A percentile compares a stretch with the other conserved stretches of the same genome.
These are phyloP conservation scores for Lipomyces yamanashiensis DNA, from an alignment of 805 yeast genomes.

Conservation along the genomic window DNA sequence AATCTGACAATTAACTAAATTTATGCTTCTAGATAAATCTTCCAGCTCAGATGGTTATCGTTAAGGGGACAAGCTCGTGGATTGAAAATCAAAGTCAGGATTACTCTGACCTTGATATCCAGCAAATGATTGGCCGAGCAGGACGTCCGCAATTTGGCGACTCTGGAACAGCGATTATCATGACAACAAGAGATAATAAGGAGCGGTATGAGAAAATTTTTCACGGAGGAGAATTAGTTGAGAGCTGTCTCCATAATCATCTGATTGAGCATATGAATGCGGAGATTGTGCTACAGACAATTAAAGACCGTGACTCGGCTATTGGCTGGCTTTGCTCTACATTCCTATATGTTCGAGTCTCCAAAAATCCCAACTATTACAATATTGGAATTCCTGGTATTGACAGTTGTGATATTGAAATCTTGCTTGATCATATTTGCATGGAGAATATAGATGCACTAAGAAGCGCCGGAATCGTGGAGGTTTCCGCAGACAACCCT, in stretches of 20 bases:
- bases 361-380: slow-evolving; percentile 51
- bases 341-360: slow-evolving; percentile 54
- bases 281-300: slow-evolving; percentile 52
- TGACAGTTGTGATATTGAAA: slow-evolving; percentile 41
- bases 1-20: neutral
- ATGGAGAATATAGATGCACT: slow-evolving; percentile 46
- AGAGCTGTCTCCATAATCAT: slow-evolving; percentile 47
- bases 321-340: slow-evolving; percentile 56
- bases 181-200: slow-evolving; percentile 50
- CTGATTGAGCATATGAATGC: slow-evolving; percentile 45
- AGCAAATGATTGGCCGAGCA: slow-evolving; percentile 71
- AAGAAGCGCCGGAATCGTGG: slow-evolving; percentile 44
- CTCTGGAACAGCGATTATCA: slow-evolving; percentile 44
- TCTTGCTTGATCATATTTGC: slow-evolving; percentile 46
- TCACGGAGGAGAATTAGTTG: slow-evolving; percentile 52
- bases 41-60: slow-evolving; percentile 63
- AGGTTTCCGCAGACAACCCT: slow-evolving; percentile 14
- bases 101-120: slow-evolving; percentile 58
- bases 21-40: slow-evolving; percentile 46
- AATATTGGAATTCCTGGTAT: slow-evolving; percentile 41
- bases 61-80: slow-evolving; percentile 66
- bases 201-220: slow-evolving; percentile 51
- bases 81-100: slow-evolving; percentile 51
- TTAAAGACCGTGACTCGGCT: slow-evolving; percentile 48
- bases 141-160: slow-evolving; percentile 61